Evolutionary conservation across 1,284 basidiomycete species (phyloP).

Genomic region (Heterobasidion annosum): DNA sequence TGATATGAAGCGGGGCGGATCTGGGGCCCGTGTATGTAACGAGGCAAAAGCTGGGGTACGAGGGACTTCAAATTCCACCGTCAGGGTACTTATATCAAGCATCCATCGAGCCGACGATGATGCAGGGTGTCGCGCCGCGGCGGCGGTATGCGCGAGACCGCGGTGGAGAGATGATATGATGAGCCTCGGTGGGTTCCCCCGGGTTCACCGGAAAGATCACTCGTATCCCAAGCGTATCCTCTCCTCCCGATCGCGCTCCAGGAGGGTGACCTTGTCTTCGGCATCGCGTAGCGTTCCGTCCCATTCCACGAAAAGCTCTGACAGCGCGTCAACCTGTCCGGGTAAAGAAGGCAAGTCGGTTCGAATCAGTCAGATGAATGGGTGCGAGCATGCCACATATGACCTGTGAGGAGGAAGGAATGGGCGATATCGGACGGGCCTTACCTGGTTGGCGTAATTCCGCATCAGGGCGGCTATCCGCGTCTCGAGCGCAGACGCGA

Average conservation of each 20-base stretch:
- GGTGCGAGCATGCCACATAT: not conserved
- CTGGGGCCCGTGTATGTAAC: no score
- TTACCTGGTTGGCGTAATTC: constrained; percentile 57
- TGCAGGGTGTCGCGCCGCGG: no score
- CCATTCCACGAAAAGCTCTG: constrained; percentile 75
- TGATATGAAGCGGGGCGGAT: no score
- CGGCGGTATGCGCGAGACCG: no score
- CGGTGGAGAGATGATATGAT: no score
- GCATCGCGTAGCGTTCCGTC: constrained; percentile 59
- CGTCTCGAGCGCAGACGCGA: constrained; percentile 49
- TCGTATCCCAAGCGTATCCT: not conserved
- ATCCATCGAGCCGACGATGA: no score
- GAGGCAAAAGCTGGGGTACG: no score
- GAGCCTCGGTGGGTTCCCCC: no score
- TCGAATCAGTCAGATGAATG: not conserved
- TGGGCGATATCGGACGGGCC: not conserved
- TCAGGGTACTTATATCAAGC: no score
- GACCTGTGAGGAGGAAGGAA: not conserved
- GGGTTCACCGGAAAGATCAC: not conserved
- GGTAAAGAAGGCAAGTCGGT: not conserved
- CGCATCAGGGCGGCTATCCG: constrained; percentile 57
- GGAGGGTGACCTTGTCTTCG: constrained; percentile 42
- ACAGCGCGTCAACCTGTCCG: constrained; percentile 60
- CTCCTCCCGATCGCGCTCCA: constrained; percentile 50
- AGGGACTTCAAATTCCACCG: no score